A percentile compares a stretch with the other conserved stretches of the same genome.
phyloP scores from a whole-genome alignment of 257 asterid genomes.

The Solanum appendiculatum region DNA sequence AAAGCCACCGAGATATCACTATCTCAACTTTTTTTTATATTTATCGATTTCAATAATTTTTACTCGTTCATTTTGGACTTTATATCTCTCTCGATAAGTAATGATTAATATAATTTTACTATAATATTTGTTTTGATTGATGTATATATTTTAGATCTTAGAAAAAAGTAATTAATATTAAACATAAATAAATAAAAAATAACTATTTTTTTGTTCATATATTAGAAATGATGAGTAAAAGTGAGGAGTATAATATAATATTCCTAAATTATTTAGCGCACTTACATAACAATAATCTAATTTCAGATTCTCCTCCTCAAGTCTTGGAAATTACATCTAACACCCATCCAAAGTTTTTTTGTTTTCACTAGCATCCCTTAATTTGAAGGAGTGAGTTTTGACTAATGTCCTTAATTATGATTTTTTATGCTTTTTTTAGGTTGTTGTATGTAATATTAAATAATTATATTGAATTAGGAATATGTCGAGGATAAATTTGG shows the following conservation, averaged over 20 bases:
- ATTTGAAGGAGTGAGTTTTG: not conserved
- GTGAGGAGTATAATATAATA: not conserved
- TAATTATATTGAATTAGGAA: not conserved
- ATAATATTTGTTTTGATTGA: no score
- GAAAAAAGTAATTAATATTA: no score
- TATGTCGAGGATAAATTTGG: not conserved
- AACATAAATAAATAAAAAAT: no score
- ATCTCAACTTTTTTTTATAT: no score
- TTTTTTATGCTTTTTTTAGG: not conserved
- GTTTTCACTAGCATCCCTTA: not conserved
- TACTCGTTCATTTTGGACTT: no score
- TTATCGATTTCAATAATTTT: no score
- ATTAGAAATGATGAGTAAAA: not conserved
- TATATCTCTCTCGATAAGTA: not conserved
- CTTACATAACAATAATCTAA: not conserved
- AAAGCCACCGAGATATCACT: conserved; percentile 30
- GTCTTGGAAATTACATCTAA: not conserved
- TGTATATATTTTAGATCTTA: no score
- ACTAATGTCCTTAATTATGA: not conserved
- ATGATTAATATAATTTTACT: no score
- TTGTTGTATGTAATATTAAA: not conserved
- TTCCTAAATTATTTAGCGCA: not conserved
- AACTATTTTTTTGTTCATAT: no score
- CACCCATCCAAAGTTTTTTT: not conserved
- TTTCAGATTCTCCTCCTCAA: not conserved